phyloP scores from a whole-genome alignment of 2,329 filamentous ascomycete species.

The Aspergillus texensis region DNA sequence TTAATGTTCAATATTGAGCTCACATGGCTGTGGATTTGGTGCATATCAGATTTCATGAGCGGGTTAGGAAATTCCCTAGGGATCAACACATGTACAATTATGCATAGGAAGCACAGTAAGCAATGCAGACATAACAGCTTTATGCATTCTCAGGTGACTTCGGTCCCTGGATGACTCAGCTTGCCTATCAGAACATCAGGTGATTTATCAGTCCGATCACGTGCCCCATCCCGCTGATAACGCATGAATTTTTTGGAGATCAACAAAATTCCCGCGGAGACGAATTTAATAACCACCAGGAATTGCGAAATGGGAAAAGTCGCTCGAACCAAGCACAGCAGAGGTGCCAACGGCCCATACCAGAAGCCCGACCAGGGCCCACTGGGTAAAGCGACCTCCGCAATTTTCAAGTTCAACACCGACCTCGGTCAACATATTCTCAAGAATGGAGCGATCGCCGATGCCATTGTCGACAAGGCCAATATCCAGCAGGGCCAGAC shows the following conservation, averaged over 20 bases:
- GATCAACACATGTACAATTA: background rate
- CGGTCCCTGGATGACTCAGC: background rate
- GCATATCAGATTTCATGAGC: background rate
- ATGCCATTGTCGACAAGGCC: constrained; percentile 58
- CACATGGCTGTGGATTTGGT: background rate
- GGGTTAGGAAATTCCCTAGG: background rate
- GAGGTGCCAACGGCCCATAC: constrained; percentile 8
- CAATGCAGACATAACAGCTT: background rate
- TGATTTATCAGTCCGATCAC: background rate
- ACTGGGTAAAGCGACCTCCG: background rate
- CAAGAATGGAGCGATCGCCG: constrained; percentile 11
- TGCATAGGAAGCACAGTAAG: background rate
- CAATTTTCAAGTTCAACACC: constrained; percentile 16
- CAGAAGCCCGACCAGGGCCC: constrained; percentile 7
- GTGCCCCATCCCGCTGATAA: background rate
- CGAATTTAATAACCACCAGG: background rate
- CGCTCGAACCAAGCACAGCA: constrained; percentile 7
- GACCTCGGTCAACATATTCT: constrained; percentile 13
- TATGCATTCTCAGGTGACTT: background rate
- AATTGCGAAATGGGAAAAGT: constrained; percentile 8
- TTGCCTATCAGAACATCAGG: background rate
- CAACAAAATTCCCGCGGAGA: background rate
- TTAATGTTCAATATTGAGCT: background rate
- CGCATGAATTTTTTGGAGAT: constrained; percentile 2
- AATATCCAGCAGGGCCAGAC: constrained; percentile 57